A percentile compares a stretch with the other conserved stretches of the same genome.
phyloP scores from a whole-genome alignment of 768 basidiomycete species.

The Tricholoma sp. region DNA sequence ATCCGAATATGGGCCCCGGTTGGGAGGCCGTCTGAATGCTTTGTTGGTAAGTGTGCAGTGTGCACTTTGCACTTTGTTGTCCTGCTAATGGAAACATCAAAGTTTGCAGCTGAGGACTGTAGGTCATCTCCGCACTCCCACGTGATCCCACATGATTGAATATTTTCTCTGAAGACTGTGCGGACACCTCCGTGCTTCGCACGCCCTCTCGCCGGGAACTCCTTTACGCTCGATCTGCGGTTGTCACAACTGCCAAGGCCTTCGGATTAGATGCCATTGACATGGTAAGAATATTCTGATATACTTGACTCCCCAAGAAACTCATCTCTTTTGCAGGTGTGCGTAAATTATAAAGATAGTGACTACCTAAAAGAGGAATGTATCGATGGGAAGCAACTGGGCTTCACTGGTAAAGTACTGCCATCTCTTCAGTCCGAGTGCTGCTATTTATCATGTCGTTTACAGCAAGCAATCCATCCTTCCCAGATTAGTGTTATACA shows the following conservation, averaged over 20 bases:
- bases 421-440: background rate
- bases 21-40: constrained; percentile 54
- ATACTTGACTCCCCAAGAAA: background rate
- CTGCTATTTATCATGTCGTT: background rate
- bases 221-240: constrained; percentile 76
- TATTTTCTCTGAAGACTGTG: constrained; percentile 63
- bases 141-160: constrained; percentile 1
- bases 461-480: constrained; percentile 93
- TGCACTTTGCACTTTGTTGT: background rate
- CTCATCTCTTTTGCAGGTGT: constrained; percentile 49
- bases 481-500: constrained; percentile 76
- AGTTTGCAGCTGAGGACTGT: constrained; percentile 98
- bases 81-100: background rate
- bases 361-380: constrained; percentile 69
- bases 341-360: constrained; percentile 79
- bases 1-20: constrained; percentile 38
- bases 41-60: constrained; percentile 49
- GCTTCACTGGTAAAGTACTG: constrained; percentile 85
- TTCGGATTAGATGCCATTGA: constrained; percentile 85
- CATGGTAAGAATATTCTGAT: constrained; percentile 50
- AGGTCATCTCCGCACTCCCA: constrained; percentile 9
- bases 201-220: constrained; percentile 72
- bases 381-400: constrained; percentile 71
- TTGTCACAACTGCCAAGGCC: constrained; percentile 80
- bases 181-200: constrained; percentile 79